Evolutionary conservation across 2,329 filamentous ascomycete genomes (phyloP), one percentile per base, ranked within the genome.

Genomic region (Phymatotrichopsis omnivora): DNA sequence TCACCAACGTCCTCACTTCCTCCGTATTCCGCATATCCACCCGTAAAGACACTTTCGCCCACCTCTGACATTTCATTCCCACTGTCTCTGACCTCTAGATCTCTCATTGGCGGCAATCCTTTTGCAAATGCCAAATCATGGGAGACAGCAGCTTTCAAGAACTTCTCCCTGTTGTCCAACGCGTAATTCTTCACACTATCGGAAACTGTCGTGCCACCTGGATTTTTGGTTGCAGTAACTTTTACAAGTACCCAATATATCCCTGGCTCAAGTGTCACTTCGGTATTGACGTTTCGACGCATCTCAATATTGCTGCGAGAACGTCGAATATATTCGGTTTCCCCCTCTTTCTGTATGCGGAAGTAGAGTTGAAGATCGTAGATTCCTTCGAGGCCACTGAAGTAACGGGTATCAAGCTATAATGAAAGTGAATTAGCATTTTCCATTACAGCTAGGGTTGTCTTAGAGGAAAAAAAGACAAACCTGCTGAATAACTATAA

Each of bases 201-300:
- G 52, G 85, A 78, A 12, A 82, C 72, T 1, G 73, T 68, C 1
- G 66, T 62, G 7, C 70, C 64, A 20, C 69, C 61, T 16, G 81
- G 74, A 12, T 71, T 72, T n/a, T 49, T 51, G 3, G 16, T 40
- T 1, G 82, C 81, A 8, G 78, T 76, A 46, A 89, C 72, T 59
- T 83, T 85, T 62, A 89, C 72, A 17, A 84, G 70, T 3, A 93
- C 76, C 7, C 75, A 75, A 62, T 91, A 91, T 28, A 73, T 75
- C 8, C 85, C 85, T 0, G 79, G 72, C 16, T 82, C 76, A 22
- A 91, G 73, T 25, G 78, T 70, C 6, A 89, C 69, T 60, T 91
- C 85, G 1, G 82, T 77, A 39, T 80, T 85, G 31, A 86, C 78
- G 0, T 80, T 82, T 4, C 84, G 77, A 19, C 70, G 76, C 73